Evolutionary conservation across 2,329 filamentous ascomycete species (phyloP).

Genomic region (Ophiostoma quercus): DNA sequence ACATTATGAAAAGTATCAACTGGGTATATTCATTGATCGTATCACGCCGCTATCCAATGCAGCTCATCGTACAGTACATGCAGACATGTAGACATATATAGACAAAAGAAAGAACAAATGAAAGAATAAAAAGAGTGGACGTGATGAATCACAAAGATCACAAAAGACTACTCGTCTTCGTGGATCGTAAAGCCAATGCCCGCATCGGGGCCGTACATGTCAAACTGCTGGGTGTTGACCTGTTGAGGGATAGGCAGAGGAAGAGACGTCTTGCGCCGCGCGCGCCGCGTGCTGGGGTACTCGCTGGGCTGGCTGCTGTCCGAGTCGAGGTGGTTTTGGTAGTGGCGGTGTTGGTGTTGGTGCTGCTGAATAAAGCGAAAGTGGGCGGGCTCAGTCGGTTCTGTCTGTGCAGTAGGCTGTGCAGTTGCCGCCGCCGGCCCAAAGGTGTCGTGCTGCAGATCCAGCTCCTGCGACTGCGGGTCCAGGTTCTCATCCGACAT

Average conservation of each 20-base stretch:
- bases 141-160: not conserved
- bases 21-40: not conserved
- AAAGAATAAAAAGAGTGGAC: conserved; percentile 1
- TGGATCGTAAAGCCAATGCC: conserved; percentile 27
- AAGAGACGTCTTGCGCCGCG: conserved; percentile 32
- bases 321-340: conserved; percentile 28
- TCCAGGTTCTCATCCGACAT: conserved; percentile 51
- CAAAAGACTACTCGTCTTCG: conserved; percentile 23
- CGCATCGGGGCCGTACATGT: conserved; percentile 16
- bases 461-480: conserved; percentile 31
- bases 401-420: not conserved
- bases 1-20: not conserved
- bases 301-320: conserved; percentile 52
- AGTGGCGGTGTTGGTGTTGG: not conserved
- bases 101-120: not conserved
- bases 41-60: not conserved
- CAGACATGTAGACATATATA: conserved; percentile 1
- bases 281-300: conserved; percentile 49
- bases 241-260: not conserved
- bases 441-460: not conserved
- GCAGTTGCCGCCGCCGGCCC: not conserved
- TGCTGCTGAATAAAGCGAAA: not conserved
- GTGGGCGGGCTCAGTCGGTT: not conserved
- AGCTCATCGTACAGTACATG: not conserved
- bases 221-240: conserved; percentile 9